These are phyloP conservation scores for Hypoxylon sp. DNA, from an alignment of 2,329 filamentous ascomycete genomes.

Conservation along the genomic window DNA sequence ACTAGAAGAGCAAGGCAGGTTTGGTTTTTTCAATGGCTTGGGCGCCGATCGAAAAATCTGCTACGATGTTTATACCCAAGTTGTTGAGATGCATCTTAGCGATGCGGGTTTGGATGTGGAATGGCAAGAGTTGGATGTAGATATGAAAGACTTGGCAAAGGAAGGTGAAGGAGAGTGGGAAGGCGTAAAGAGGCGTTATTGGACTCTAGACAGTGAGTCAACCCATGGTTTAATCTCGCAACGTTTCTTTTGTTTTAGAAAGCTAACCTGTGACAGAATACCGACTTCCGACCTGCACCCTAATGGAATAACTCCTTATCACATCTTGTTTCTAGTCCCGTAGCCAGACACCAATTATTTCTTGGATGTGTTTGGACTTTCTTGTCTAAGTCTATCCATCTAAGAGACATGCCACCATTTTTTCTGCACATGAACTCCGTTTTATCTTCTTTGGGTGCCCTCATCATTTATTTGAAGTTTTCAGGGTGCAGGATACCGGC, in stretches of 20 bases:
- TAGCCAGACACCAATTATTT: constrained; percentile 37
- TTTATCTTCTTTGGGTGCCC: constrained; percentile 25
- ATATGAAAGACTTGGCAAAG: constrained; percentile 74
- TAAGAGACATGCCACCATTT: constrained; percentile 37
- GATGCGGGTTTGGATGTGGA: constrained; percentile 92
- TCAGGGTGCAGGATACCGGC: constrained; percentile 76
- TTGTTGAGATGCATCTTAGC: constrained; percentile 90
- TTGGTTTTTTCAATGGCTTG: constrained; percentile 91
- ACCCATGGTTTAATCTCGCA: constrained; percentile 15
- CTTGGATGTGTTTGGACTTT: constrained; percentile 44
- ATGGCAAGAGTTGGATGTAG: constrained; percentile 84
- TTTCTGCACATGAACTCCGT: constrained; percentile 33
- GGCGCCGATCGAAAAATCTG: constrained; percentile 93
- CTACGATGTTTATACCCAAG: constrained; percentile 95
- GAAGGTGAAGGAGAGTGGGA: constrained; percentile 85
- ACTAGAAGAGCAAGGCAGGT: constrained; percentile 79
- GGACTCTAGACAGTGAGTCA: constrained; percentile 80
- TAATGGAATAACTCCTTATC: constrained; percentile 70
- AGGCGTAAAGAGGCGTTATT: constrained; percentile 89
- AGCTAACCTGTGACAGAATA: constrained; percentile 68
- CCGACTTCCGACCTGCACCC: constrained; percentile 79
- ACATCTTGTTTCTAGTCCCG: constrained; percentile 39
- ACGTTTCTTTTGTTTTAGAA: constrained; percentile 28
- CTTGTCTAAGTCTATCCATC: constrained; percentile 47
- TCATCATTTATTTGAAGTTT: constrained; percentile 65